phyloP scores from a whole-genome alignment of 163 green algal species.

The Chloroidium sp. region DNA sequence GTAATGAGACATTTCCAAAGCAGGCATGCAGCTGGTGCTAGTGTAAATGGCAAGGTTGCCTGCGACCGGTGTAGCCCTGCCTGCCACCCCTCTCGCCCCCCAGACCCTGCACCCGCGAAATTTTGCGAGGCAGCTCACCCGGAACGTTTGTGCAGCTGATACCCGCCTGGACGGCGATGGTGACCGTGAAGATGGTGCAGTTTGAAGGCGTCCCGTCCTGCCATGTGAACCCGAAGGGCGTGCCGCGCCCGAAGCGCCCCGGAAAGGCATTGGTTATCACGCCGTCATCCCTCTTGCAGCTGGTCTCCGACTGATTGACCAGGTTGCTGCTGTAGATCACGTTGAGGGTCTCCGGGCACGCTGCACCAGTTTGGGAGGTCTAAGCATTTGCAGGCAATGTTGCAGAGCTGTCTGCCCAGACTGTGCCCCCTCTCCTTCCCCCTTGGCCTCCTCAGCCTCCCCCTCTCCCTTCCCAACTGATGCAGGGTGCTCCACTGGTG shows the following conservation, averaged over 20 bases:
- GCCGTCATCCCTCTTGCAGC: neutral
- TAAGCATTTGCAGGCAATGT: too few species aligned
- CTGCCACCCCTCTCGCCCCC: neutral
- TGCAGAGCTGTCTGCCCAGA: too few species aligned
- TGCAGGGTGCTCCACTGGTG: too few species aligned
- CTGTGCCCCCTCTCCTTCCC: too few species aligned
- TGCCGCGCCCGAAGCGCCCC: neutral
- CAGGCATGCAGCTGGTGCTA: neutral
- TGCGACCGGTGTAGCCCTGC: neutral
- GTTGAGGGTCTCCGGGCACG: neutral
- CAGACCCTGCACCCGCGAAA: neutral
- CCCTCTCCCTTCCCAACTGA: too few species aligned
- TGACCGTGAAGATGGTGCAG: constrained; percentile 1
- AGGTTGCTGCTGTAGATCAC: neutral
- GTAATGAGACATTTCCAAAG: neutral
- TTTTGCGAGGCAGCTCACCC: neutral
- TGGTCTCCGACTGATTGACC: neutral
- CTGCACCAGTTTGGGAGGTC: neutral
- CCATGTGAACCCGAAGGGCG: neutral
- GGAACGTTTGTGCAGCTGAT: neutral
- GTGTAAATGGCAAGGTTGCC: too few species aligned
- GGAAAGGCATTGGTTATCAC: neutral
- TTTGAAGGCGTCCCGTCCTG: neutral
- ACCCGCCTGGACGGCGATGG: neutral
- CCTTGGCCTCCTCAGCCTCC: too few species aligned